Evolutionary conservation across 2,329 filamentous ascomycete genomes (phyloP).

Genomic region (Colletotrichum coccodes): DNA sequence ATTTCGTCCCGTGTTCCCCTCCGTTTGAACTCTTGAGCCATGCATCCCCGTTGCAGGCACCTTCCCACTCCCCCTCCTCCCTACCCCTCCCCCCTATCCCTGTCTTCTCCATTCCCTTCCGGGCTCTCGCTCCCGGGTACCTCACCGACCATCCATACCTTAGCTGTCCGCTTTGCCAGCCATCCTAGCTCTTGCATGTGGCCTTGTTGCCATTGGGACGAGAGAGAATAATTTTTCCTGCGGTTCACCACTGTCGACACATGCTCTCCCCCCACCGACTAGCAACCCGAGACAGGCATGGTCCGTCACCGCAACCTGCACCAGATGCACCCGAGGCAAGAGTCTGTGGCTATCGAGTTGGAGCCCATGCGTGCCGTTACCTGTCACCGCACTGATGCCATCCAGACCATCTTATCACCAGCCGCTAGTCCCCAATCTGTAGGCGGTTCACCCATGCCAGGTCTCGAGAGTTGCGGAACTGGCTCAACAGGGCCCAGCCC

Average conservation of each 20-base stretch:
- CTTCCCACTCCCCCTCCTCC: neutral
- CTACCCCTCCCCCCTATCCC: neutral
- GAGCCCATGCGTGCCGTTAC: conserved; percentile 25
- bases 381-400: conserved; percentile 29
- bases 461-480: conserved; percentile 18
- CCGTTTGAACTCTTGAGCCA: conserved; percentile 2
- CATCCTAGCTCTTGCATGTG: conserved; percentile 22
- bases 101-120: conserved; percentile 19
- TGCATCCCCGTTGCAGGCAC: conserved; percentile 17
- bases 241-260: conserved; percentile 3
- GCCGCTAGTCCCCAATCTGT: conserved; percentile 13
- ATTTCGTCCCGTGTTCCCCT: conserved; percentile 6
- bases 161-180: conserved; percentile 8
- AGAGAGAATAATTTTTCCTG: neutral
- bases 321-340: conserved; percentile 4
- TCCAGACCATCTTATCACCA: conserved; percentile 20
- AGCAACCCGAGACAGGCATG: conserved; percentile 4
- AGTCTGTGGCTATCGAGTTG: conserved; percentile 7
- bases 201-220: conserved; percentile 3
- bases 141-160: conserved; percentile 15
- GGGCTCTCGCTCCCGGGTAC: conserved; percentile 25
- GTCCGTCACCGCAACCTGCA: conserved; percentile 17
- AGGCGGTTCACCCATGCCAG: conserved; percentile 11
- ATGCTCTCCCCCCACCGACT: neutral
- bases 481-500: conserved; percentile 16